phyloP scores from a whole-genome alignment of 140 eudicot species.

The Artemisia princeps region DNA sequence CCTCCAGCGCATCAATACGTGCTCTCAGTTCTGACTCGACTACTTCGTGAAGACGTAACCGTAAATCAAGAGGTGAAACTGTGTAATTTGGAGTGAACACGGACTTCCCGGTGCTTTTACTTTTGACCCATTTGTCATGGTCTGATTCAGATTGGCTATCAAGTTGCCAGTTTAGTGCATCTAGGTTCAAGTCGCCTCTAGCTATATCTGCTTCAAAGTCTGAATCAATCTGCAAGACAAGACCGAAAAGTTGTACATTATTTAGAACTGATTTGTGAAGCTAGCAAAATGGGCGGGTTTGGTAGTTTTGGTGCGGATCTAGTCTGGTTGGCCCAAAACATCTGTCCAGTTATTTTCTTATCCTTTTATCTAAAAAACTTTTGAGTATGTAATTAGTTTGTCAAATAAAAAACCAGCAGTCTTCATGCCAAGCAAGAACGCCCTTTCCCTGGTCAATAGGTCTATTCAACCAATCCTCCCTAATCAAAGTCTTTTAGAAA shows the following conservation, averaged over 20 bases:
- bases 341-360: no score
- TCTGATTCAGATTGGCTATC: conserved; percentile 36
- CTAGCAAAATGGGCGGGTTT: neutral
- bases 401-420: no score
- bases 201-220: conserved; percentile 41
- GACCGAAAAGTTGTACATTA: neutral
- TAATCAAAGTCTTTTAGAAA: no score
- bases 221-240: conserved; percentile 43
- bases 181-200: conserved; percentile 40
- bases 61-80: conserved; percentile 58
- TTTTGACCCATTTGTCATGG: conserved; percentile 26
- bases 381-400: no score
- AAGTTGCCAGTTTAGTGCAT: conserved; percentile 22
- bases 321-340: neutral
- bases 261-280: conserved; percentile 11
- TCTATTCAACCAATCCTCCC: no score
- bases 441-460: no score
- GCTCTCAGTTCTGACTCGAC: conserved; percentile 56
- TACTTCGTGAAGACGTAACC: conserved; percentile 54
- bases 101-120: conserved; percentile 24
- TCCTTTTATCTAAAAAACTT: no score
- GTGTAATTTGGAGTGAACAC: conserved; percentile 38
- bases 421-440: no score
- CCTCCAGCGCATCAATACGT: conserved; percentile 58
- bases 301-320: neutral